These are phyloP conservation scores for Metarhizium brunneum DNA, from an alignment of 2,329 filamentous ascomycete species.

Conservation along the genomic window DNA sequence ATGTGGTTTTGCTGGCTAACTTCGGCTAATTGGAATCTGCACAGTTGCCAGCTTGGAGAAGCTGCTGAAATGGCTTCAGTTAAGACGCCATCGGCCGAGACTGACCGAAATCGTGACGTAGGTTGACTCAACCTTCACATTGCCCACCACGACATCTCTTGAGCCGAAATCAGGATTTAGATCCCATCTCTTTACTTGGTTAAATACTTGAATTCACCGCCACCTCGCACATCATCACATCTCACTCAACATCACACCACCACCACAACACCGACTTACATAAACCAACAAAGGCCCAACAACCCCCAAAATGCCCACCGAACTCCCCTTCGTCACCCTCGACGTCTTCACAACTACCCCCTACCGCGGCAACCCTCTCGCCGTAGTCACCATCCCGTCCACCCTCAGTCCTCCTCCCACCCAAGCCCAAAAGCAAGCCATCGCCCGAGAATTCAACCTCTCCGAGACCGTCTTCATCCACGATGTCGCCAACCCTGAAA, in stretches of 20 bases:
- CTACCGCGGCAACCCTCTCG: conserved; percentile 51
- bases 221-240: not conserved
- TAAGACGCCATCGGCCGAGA: not conserved
- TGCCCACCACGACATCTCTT: too few species aligned
- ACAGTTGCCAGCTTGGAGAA: not conserved
- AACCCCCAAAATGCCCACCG: conserved; percentile 15
- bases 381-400: conserved; percentile 43
- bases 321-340: conserved; percentile 41
- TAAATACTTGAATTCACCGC: not conserved
- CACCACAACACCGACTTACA: not conserved
- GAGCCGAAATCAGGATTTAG: too few species aligned
- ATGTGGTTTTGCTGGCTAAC: too few species aligned
- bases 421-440: conserved; percentile 44
- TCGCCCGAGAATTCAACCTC: conserved; percentile 55
- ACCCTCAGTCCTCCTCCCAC: conserved; percentile 28
- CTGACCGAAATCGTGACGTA: not conserved
- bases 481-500: conserved; percentile 25
- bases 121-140: not conserved
- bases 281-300: not conserved
- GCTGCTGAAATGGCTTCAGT: not conserved
- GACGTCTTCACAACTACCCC: conserved; percentile 47
- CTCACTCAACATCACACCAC: not conserved
- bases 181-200: too few species aligned
- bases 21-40: too few species aligned
- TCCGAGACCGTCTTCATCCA: conserved; percentile 57